Conservation (phyloP, 257 asterid species). For the Petunia secreta region DNA sequence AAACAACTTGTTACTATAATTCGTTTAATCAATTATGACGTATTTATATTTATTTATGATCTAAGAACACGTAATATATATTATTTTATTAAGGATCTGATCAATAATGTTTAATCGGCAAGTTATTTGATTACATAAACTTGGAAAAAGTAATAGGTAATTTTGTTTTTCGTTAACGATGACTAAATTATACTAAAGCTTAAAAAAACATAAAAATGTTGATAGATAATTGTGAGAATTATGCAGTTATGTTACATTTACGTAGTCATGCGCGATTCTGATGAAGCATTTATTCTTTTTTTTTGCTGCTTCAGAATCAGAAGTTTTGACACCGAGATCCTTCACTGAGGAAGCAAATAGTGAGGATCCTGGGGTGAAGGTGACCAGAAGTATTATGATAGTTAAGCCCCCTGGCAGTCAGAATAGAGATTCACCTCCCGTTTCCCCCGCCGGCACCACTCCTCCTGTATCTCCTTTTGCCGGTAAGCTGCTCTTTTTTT, state of each 20-base stretch:
- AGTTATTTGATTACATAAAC: background rate
- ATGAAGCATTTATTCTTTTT: background rate
- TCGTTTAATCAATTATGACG: background rate
- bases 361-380: slow-evolving; percentile 56
- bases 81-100: background rate
- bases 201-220: background rate
- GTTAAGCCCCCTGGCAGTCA: slow-evolving; percentile 59
- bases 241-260: background rate
- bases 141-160: too few species aligned
- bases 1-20: background rate
- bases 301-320: slow-evolving; percentile 45
- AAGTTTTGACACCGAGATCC: slow-evolving; percentile 43
- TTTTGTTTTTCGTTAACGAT: background rate
- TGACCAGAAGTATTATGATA: slow-evolving; percentile 95
- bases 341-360: slow-evolving; percentile 43
- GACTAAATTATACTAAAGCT: background rate
- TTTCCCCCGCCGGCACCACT: slow-evolving; percentile 73
- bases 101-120: background rate
- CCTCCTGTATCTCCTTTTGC: slow-evolving; percentile 94
- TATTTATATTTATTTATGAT: background rate
- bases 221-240: background rate
- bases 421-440: slow-evolving; percentile 81
- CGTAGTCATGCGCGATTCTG: background rate
- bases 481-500: slow-evolving; percentile 53
- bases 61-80: background rate